phyloP scores from a whole-genome alignment of 1,284 basidiomycete species.

The Marasmius oreades region DNA sequence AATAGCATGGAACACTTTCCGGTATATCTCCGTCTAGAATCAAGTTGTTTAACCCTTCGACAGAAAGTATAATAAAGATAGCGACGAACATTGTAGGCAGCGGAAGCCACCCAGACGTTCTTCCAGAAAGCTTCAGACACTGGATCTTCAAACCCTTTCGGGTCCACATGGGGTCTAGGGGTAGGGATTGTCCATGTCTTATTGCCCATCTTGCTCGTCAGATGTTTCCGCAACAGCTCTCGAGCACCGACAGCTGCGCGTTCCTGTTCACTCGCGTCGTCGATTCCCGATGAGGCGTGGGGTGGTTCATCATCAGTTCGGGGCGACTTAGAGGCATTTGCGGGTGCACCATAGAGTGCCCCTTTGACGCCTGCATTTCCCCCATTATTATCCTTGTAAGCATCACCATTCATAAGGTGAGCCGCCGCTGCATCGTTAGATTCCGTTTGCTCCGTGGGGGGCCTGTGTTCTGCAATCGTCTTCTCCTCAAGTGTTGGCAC shows the following conservation, averaged over 20 bases:
- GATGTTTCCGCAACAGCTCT: slow-evolving; percentile 50
- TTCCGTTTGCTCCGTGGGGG: slow-evolving; percentile 24
- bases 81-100: slow-evolving; percentile 74
- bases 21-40: slow-evolving; percentile 84
- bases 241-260: slow-evolving; percentile 46
- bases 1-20: slow-evolving; percentile 89
- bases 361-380: slow-evolving; percentile 27
- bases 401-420: slow-evolving; percentile 7
- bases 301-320: slow-evolving; percentile 45
- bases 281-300: slow-evolving; percentile 37
- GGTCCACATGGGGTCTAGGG: slow-evolving; percentile 68
- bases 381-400: neutral
- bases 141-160: slow-evolving; percentile 84
- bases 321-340: slow-evolving; percentile 42
- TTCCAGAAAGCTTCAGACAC: slow-evolving; percentile 86
- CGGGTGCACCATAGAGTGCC: slow-evolving; percentile 50
- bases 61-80: slow-evolving; percentile 7
- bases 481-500: slow-evolving; percentile 77
- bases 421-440: slow-evolving; percentile 10
- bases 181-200: slow-evolving; percentile 63
- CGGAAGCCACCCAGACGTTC: slow-evolving; percentile 82
- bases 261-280: slow-evolving; percentile 51
- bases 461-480: slow-evolving; percentile 41
- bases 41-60: slow-evolving; percentile 12
- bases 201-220: slow-evolving; percentile 48